phyloP scores from a whole-genome alignment of 345 rosid species.

The Arabidopsis thaliana region TAIR10.1 NC_003074.8:9341501-9342000 shows the following conservation, averaged over 20 bases:
- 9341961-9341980: conserved; percentile 38
- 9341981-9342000: conserved; percentile 42
- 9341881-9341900: conserved; percentile 80
- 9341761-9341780: conserved; percentile 58
- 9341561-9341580: conserved; percentile 90
- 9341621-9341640: conserved; percentile 82
- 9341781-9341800: conserved; percentile 67
- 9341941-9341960: background rate
- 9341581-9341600: conserved; percentile 77
- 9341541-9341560: conserved; percentile 96
- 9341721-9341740: conserved; percentile 72
- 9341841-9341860: conserved; percentile 75
- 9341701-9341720: conserved; percentile 83
- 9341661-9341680: conserved; percentile 88
- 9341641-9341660: conserved; percentile 77
- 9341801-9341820: conserved; percentile 77
- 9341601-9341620: conserved; percentile 70
- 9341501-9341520: conserved; percentile 56
- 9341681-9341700: conserved; percentile 86
- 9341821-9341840: conserved; percentile 70
- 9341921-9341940: conserved; percentile 40
- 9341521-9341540: conserved; percentile 86
- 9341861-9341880: conserved; percentile 63
- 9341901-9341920: conserved; percentile 69
- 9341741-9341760: conserved; percentile 56